Base-by-base conservation (phyloP, 495 filamentous ascomycete species). In the Penicillium longicatenatum region DNA sequence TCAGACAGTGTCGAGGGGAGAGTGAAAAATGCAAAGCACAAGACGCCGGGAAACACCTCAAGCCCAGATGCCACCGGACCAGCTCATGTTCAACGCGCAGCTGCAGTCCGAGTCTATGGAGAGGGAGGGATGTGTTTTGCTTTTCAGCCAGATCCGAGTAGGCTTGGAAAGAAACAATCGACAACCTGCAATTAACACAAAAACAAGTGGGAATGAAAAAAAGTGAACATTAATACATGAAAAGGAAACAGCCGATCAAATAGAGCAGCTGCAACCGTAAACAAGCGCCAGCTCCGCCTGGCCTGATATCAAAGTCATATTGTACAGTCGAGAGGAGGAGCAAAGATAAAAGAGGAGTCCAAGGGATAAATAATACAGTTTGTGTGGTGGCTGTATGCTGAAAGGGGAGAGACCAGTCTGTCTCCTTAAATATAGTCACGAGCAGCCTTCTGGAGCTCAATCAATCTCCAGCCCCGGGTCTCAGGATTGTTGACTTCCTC, bases 381-480 rank as follows among this genome's bases (percentile, higher is more conserved):
- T 55, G 61, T 26, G 47, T 33, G 39, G 20, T 45, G 49, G 49
- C 37, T 26, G 49, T 37, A 31, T 43, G 30, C 42, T 29, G 12
- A 26, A 50, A 30, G 52, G 16, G 48, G 19, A 46, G 22, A 55
- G 37, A 44, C 22, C 41, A 35, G 46, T 24, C 37, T 53, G 31
- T 30, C 35, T 24, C 21, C 62, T 89, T 82, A 93, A 42, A 92
- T 90, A 67, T 94, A 98, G 77, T 98, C 94, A 70, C 95, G 86
- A 55, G 89, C 93, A 74, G 90, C 94, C 88, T 98, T 98, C 76
- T 98, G 94, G 77, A 98, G 81, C 81, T 98, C 94, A 69, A 98
- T 96, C 72, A 98, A 77, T 66, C 92, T 84, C 94, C 94, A 98
- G 16, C 94, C 94, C 61, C 92, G 82, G 5, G 94, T 98, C 74